phyloP scores from a whole-genome alignment of 148 eudicot species.

The Suaeda aralocaspica region DNA sequence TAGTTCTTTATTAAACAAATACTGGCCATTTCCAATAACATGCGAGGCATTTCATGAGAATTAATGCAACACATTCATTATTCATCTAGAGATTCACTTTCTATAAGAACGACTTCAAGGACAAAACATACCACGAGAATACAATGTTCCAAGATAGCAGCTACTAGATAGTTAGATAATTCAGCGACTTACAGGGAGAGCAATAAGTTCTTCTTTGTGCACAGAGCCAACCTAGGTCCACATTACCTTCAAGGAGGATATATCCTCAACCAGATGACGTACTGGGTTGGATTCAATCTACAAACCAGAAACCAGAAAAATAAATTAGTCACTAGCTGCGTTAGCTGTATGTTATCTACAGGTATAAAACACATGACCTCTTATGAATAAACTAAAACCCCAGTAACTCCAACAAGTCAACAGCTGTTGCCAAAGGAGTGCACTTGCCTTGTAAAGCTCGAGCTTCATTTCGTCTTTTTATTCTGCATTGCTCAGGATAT shows the following conservation, averaged over 20 bases:
- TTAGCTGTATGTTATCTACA: not conserved
- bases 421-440: not conserved
- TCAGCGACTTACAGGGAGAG: slow-evolving; percentile 16
- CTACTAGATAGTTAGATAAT: not conserved
- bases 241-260: slow-evolving; percentile 17
- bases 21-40: no score
- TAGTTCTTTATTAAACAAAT: no score
- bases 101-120: no score
- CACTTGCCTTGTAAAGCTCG: slow-evolving; percentile 21
- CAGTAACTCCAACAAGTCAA: not conserved
- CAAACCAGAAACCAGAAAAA: slow-evolving; percentile 12
- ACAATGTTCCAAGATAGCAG: not conserved
- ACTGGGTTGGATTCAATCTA: slow-evolving; percentile 22
- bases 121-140: no score
- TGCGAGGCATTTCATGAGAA: no score
- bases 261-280: slow-evolving; percentile 21
- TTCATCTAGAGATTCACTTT: no score
- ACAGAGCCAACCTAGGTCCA: slow-evolving; percentile 20
- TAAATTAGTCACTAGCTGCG: no score
- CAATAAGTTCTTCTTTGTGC: slow-evolving; percentile 4
- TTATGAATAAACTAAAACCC: not conserved
- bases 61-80: no score
- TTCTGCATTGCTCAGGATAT: slow-evolving; percentile 21
- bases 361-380: not conserved
- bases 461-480: slow-evolving; percentile 20